Evolutionary conservation across 352 stramenopile species (phyloP).

Genomic region (Phytophthora citricola): DNA sequence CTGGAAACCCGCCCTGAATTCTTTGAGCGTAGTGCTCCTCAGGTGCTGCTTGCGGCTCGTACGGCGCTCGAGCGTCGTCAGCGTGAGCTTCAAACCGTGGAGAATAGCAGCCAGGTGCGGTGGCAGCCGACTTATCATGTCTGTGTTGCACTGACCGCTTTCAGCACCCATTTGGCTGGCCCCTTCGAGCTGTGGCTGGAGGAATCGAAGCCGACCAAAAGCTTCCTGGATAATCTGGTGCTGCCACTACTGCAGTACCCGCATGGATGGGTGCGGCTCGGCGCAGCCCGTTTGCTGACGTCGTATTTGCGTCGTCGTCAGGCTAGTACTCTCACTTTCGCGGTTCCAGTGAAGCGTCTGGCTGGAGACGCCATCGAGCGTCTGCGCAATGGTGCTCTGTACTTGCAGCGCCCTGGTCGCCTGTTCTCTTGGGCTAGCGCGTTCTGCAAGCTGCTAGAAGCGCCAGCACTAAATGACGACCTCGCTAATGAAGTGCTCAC

Average conservation of each 20-base stretch:
- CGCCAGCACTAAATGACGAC: conserved; percentile 53
- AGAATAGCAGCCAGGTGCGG: conserved; percentile 51
- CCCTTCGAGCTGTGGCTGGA: conserved; percentile 73
- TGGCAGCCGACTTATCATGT: conserved; percentile 78
- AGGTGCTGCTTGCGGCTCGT: conserved; percentile 50
- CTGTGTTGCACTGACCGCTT: conserved; percentile 66
- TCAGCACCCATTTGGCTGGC: conserved; percentile 66
- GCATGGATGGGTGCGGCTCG: conserved; percentile 76
- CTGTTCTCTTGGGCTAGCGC: conserved; percentile 69
- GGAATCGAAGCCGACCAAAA: conserved; percentile 20
- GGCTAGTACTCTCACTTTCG: conserved; percentile 49
- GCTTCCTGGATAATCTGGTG: conserved; percentile 58
- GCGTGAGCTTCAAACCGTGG: conserved; percentile 46
- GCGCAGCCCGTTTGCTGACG: conserved; percentile 59
- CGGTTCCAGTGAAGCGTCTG: conserved; percentile 39
- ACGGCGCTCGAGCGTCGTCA: conserved; percentile 48
- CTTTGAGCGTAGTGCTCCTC: conserved; percentile 62
- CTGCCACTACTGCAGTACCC: conserved; percentile 76
- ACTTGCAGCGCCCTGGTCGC: conserved; percentile 58
- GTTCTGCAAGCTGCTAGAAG: conserved; percentile 78
- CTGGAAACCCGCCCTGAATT: conserved; percentile 80
- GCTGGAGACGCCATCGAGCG: conserved; percentile 22
- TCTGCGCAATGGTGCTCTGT: conserved; percentile 47
- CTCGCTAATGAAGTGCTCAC: conserved; percentile 65
- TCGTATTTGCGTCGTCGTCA: conserved; percentile 72